These are phyloP conservation scores for Alopecurus myosuroides DNA, from an alignment of 176 grass and related monocot genomes.

Conservation along the genomic window DNA sequence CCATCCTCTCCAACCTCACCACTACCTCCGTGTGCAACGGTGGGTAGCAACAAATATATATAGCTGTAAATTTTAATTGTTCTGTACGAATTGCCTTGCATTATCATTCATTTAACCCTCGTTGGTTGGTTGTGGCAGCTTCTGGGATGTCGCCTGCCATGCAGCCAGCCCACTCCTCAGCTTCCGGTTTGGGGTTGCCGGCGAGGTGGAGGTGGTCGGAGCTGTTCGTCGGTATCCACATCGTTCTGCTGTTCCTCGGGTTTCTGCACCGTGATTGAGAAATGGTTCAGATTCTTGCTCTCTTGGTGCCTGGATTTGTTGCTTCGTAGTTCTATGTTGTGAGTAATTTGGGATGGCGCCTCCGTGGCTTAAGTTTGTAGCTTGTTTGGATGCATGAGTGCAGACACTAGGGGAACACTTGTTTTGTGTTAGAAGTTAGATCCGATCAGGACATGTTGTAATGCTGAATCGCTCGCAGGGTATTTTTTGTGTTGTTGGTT, in stretches of 20 bases:
- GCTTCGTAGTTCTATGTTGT: constrained; percentile 18
- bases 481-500: no score
- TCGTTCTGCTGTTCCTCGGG: constrained; percentile 35
- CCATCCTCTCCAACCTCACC: constrained; percentile 69
- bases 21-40: constrained; percentile 52
- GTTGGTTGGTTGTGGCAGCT: constrained; percentile 34
- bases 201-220: constrained; percentile 32
- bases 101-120: background rate
- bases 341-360: constrained; percentile 9
- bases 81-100: background rate
- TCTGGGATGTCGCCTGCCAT: constrained; percentile 44
- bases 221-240: constrained; percentile 32
- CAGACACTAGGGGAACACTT: background rate
- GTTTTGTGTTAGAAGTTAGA: constrained; percentile 26
- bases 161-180: constrained; percentile 32
- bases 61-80: background rate
- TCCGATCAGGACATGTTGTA: constrained; percentile 18
- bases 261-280: constrained; percentile 28
- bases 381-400: constrained; percentile 5
- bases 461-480: background rate
- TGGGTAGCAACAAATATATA: constrained; percentile 20
- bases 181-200: constrained; percentile 16
- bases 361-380: background rate
- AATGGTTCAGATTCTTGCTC: background rate
- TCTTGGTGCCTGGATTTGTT: background rate